Evolutionary conservation across 1,284 basidiomycete species (phyloP), one percentile per base, ranked within the genome.

Genomic region (Porodaedalea pini): DNA sequence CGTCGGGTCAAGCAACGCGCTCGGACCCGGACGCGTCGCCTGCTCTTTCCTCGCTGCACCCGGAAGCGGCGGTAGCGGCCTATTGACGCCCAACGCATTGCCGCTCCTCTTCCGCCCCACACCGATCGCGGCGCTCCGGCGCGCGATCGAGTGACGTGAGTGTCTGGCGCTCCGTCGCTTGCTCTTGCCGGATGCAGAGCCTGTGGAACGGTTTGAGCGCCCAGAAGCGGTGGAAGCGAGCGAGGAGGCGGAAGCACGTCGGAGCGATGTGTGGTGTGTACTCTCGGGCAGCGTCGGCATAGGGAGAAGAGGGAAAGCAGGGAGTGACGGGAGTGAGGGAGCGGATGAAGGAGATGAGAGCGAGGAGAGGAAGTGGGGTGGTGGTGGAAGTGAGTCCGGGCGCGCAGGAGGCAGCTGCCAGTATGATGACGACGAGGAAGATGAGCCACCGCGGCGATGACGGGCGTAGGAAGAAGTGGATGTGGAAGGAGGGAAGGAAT

Each of bases 161-260:
- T 43, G 17, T 21, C 23, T 29, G 11, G 40, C 23, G 31, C 43
- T 40, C 37, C 39, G 19, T 21, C 43, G 32, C 15, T 47, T 56
- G 49, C 49, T 27, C n/a, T 19, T 51, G 17, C 21, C 32, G 7
- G 34, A 40, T 37, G 49, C 37, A 25, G 49, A 51, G 15, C 32
- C 34, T 11, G 32, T 39, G 4, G 58, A 59, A 3, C 58, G 45
- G 19, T 29, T 51, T 8, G 58, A 59, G n/a, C 48, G 53, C 36
- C 13, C 39, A 11, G 58, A 59, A 19, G 43, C 36, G 11, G 47
- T 59, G 17, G 52, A 55, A 2, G 57, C 57, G 6, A 59, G 49
- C 8, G 58, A 59, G n/a, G 54, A 56, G 23, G 58, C 58, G 13
- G 54, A 56, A n/a, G 58, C 49, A 19, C 58, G 58, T 2, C 58